Conservation (phyloP, 257 asterid species). For the Fraxinus americana region DNA sequence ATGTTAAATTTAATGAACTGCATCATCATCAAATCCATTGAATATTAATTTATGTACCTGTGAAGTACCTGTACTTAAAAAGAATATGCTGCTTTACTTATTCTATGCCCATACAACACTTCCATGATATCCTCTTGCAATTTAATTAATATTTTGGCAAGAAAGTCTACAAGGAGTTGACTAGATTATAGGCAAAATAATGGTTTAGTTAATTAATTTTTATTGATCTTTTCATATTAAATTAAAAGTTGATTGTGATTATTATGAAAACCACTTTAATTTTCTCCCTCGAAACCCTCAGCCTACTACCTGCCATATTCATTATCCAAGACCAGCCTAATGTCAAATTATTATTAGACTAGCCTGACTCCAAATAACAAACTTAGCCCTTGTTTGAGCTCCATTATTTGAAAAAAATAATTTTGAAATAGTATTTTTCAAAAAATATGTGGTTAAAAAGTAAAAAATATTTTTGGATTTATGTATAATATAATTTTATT, state of each 20-base stretch:
- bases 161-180: conserved; percentile 36
- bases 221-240: background rate
- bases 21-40: conserved; percentile 14
- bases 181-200: conserved; percentile 29
- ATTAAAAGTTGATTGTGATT: background rate
- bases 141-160: conserved; percentile 22
- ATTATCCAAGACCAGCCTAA: background rate
- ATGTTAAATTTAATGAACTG: conserved; percentile 10
- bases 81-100: conserved; percentile 29
- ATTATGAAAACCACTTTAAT: background rate
- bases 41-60: conserved; percentile 24
- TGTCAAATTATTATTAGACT: background rate
- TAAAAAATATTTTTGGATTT: too few relatives aligned
- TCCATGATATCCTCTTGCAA: conserved; percentile 24
- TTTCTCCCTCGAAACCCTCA: background rate
- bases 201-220: background rate
- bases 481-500: too few relatives aligned
- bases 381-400: too few relatives aligned
- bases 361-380: background rate
- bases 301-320: background rate
- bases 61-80: conserved; percentile 32
- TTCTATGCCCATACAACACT: conserved; percentile 28
- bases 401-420: too few relatives aligned
- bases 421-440: too few relatives aligned
- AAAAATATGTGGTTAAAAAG: too few relatives aligned